Percentiles rank a stretch among this genome's conserved stretches.
Conservation (phyloP, 2,329 filamentous ascomycete genomes). For the Fusarium vanettenii region DNA sequence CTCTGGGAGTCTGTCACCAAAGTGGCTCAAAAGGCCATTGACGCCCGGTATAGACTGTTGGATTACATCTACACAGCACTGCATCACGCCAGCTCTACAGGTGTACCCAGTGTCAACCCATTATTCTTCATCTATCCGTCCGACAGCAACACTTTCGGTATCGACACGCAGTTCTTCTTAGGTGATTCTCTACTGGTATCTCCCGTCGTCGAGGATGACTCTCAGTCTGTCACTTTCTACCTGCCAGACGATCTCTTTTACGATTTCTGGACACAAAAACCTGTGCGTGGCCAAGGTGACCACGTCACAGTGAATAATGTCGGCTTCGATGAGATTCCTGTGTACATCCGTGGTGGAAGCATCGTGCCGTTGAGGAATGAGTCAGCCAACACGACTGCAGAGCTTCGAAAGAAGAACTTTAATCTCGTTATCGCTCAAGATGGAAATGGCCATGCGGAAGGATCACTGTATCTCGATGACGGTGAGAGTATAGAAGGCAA, state of each 20-base stretch:
- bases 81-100: constrained; percentile 67
- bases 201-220: constrained; percentile 59
- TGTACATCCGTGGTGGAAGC: constrained; percentile 73
- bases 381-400: constrained; percentile 71
- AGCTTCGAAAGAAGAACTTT: constrained; percentile 74
- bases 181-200: constrained; percentile 61
- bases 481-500: constrained; percentile 59
- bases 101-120: constrained; percentile 75
- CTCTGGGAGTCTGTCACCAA: constrained; percentile 71
- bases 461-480: constrained; percentile 82
- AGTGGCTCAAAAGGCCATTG: constrained; percentile 76
- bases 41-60: constrained; percentile 80
- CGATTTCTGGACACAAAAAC: constrained; percentile 62
- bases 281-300: constrained; percentile 54
- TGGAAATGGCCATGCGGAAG: constrained; percentile 70
- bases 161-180: constrained; percentile 64
- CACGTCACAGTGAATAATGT: constrained; percentile 51
- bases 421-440: constrained; percentile 77
- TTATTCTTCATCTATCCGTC: constrained; percentile 77
- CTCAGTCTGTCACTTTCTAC: constrained; percentile 59
- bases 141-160: constrained; percentile 57
- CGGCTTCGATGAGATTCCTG: constrained; percentile 65
- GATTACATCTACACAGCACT: constrained; percentile 81
- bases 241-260: constrained; percentile 63
- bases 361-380: constrained; percentile 71